These are phyloP conservation scores for Cantharellus anzutake DNA, from an alignment of 768 basidiomycete species.

Conservation along the genomic window DNA sequence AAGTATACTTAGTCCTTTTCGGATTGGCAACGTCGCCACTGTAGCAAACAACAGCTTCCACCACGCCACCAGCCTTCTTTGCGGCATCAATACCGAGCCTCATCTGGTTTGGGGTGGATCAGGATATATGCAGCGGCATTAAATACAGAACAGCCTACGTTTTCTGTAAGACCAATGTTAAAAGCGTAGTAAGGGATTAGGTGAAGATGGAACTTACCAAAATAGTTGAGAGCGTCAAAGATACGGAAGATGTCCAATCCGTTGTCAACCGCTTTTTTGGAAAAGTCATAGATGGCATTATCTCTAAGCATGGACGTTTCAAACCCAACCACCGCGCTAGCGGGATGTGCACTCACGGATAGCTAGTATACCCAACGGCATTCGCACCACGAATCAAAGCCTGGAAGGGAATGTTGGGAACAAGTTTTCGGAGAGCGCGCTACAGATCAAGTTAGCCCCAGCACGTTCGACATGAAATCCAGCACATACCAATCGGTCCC, in stretches of 20 bases:
- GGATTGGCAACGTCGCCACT: conserved; percentile 91
- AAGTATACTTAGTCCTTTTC: conserved; percentile 91
- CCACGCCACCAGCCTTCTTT: conserved; percentile 98
- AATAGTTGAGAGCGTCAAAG: conserved; percentile 97
- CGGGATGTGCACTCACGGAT: conserved; percentile 46
- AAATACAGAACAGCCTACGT: conserved; percentile 27
- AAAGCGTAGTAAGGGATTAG: neutral
- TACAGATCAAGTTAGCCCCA: conserved; percentile 14
- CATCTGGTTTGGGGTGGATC: conserved; percentile 38
- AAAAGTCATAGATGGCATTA: conserved; percentile 99
- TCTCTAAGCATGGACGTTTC: conserved; percentile 30
- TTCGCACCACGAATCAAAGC: conserved; percentile 97
- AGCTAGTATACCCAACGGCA: conserved; percentile 96
- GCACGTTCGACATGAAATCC: neutral
- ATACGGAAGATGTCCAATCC: conserved; percentile 99
- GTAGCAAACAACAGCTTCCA: conserved; percentile 95
- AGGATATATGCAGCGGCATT: conserved; percentile 2
- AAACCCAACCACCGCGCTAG: neutral
- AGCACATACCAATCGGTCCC: conserved; percentile 73
- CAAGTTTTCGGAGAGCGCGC: conserved; percentile 84
- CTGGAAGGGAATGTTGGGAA: conserved; percentile 97
- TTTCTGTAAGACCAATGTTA: conserved; percentile 28
- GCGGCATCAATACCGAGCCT: conserved; percentile 96
- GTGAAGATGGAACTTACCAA: conserved; percentile 36
- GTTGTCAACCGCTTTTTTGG: conserved; percentile 98